Evolutionary conservation across 2,329 filamentous ascomycete genomes (phyloP).

Genomic region (Kalmusia sp.): DNA sequence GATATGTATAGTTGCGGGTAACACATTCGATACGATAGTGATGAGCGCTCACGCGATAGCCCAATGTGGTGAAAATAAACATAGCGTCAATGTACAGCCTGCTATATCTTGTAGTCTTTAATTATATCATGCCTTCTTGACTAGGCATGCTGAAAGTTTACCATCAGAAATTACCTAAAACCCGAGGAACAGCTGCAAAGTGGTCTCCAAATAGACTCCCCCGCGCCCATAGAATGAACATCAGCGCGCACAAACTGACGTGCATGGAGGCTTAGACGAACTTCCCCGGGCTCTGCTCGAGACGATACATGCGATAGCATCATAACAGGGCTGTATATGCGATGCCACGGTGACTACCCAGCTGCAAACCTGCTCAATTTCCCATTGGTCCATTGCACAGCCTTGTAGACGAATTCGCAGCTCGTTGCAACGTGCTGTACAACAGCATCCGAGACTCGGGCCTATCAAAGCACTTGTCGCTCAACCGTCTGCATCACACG

Average conservation of each 20-base stretch:
- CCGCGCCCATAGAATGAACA: background rate
- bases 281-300: background rate
- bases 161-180: too few species aligned
- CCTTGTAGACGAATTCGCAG: conserved; percentile 7
- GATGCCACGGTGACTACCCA: conserved; percentile 2
- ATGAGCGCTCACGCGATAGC: too few species aligned
- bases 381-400: background rate
- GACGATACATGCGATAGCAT: background rate
- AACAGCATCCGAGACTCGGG: too few species aligned
- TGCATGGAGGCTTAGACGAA: conserved; percentile 4
- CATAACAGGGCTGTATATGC: conserved; percentile 1
- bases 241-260: too few species aligned
- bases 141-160: too few species aligned
- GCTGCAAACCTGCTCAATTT: background rate
- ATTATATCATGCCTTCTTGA: too few species aligned
- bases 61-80: too few species aligned
- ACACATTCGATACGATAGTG: too few species aligned
- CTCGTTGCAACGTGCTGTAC: conserved; percentile 1
- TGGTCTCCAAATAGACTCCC: background rate
- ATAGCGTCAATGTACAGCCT: too few species aligned
- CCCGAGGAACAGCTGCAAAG: too few species aligned
- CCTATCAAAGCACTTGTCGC: background rate
- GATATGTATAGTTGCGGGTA: too few species aligned
- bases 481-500: background rate
- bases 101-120: too few species aligned